phyloP scores from a whole-genome alignment of 139 green algal genomes.

The Chlamydomonas schloesseri region DNA sequence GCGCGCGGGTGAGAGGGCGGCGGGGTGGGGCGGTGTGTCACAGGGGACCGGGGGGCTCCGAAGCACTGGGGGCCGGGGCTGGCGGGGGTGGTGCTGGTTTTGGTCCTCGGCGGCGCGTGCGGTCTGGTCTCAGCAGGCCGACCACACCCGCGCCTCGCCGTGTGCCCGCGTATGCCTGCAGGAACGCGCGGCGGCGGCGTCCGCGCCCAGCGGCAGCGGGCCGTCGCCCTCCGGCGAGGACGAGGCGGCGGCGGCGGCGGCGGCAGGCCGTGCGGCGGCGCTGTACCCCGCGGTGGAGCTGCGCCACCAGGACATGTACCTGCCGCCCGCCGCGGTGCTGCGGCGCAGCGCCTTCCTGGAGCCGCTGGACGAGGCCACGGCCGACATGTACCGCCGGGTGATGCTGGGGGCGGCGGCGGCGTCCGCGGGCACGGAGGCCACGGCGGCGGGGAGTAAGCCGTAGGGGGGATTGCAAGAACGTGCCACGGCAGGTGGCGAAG shows the following conservation, averaged over 20 bases:
- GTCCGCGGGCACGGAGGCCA: no score
- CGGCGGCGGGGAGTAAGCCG: background rate
- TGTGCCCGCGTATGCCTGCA: no score
- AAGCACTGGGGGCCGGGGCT: no score
- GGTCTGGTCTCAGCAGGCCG: no score
- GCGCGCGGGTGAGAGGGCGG: background rate
- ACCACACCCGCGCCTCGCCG: no score
- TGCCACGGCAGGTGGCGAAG: no score
- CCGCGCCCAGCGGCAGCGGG: no score
- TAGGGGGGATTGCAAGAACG: no score
- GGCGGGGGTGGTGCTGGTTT: no score
- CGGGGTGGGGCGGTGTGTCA: no score
- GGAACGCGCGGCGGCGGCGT: background rate
- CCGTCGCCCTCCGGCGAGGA: background rate
- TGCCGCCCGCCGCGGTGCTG: conserved; percentile 69
- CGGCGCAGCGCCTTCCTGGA: conserved; percentile 78
- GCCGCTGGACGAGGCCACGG: conserved; percentile 63
- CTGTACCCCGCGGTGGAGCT: conserved; percentile 29
- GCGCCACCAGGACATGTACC: conserved; percentile 35
- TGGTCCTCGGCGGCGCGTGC: no score
- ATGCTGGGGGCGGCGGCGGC: background rate
- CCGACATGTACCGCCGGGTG: conserved; percentile 53
- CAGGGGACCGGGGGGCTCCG: no score
- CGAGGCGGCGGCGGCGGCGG: background rate
- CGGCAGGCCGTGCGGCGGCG: background rate